These are phyloP conservation scores for Chrysanthemum seticuspe DNA, from an alignment of 129 eudicot genomes.

Conservation along the genomic window DNA sequence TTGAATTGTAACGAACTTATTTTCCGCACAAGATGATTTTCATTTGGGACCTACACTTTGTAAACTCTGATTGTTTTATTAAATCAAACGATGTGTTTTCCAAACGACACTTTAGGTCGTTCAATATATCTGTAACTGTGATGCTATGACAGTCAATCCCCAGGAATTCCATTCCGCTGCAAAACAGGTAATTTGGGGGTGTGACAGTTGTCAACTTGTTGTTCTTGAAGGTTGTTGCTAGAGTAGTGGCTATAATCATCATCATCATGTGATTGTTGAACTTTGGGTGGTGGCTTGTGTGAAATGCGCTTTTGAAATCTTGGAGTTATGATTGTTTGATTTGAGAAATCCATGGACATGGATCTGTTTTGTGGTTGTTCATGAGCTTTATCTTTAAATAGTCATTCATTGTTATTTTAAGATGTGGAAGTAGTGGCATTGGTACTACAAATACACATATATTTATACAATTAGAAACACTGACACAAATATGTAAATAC, in stretches of 20 bases:
- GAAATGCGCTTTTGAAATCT: constrained; percentile 28
- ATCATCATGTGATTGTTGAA: constrained; percentile 3
- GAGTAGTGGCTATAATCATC: constrained; percentile 19
- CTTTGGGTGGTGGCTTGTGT: constrained; percentile 22
- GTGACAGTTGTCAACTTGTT: constrained; percentile 19
- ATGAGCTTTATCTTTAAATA: constrained; percentile 55
- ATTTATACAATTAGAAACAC: neutral
- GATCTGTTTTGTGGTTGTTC: constrained; percentile 33
- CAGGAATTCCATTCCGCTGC: no score
- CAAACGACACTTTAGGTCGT: no score
- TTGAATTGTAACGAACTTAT: no score
- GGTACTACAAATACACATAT: neutral
- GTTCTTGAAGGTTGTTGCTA: constrained; percentile 3
- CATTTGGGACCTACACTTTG: no score
- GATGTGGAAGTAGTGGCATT: constrained; percentile 7
- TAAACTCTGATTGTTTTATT: no score
- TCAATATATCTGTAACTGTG: no score
- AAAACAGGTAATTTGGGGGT: no score
- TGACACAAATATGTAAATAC: neutral
- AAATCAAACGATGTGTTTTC: no score
- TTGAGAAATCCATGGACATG: no score
- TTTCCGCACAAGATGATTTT: no score
- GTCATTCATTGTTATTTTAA: constrained; percentile 36
- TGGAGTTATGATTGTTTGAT: constrained; percentile 34
- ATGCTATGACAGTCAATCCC: no score